Evolutionary conservation across 345 rosid genomes (phyloP).

Genomic region (Linum trigynum): DNA sequence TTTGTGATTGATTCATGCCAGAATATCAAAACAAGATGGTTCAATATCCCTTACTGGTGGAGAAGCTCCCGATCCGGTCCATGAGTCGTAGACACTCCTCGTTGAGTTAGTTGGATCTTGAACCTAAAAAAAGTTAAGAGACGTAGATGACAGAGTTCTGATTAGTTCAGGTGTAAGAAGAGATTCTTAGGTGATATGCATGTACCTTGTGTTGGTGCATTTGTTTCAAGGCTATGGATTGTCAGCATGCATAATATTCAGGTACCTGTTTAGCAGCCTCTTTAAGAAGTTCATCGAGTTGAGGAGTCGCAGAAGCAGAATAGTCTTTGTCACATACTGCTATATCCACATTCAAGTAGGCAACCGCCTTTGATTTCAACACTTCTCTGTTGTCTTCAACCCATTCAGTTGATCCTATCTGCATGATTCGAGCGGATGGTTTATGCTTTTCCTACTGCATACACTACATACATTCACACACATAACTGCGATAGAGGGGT

Average conservation of each 20-base stretch:
- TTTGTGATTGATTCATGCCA: too few species aligned
- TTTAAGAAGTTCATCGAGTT: constrained; percentile 60
- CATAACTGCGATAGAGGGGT: constrained; percentile 9
- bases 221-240: too few species aligned
- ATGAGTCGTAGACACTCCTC: constrained; percentile 53
- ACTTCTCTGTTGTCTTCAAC: constrained; percentile 79
- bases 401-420: constrained; percentile 93
- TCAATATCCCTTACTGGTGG: too few species aligned
- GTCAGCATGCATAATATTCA: neutral
- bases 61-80: constrained; percentile 33
- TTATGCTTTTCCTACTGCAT: neutral
- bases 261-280: constrained; percentile 57
- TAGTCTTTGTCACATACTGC: constrained; percentile 50
- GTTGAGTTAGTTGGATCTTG: constrained; percentile 64
- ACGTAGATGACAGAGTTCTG: too few species aligned
- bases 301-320: constrained; percentile 63
- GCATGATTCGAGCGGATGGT: constrained; percentile 1
- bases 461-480: neutral
- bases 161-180: too few species aligned
- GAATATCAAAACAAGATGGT: neutral
- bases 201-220: too few species aligned
- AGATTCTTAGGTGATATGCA: too few species aligned
- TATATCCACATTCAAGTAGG: constrained; percentile 60
- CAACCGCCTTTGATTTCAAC: constrained; percentile 59
- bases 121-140: too few species aligned